Evolutionary conservation across 768 basidiomycete species (phyloP), one percentile per base, ranked within the genome.

Genomic region (Kwoniella heveanensis): DNA sequence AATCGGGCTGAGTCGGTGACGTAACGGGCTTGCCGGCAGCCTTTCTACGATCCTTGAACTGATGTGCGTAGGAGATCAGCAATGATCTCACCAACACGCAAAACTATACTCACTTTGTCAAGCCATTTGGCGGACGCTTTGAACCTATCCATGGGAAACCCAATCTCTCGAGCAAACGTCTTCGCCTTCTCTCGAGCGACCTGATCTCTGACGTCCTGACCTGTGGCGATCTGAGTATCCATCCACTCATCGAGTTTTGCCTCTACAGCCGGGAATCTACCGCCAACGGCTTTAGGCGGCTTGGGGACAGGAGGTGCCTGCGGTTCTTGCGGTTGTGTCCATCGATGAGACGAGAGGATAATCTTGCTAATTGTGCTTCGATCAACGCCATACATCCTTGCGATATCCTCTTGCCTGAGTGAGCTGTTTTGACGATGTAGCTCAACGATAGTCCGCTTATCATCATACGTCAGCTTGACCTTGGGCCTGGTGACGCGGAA

Each of bases 81-180:
- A 6, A 32, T 44, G 47, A 4, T 17, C 13, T 32, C 32, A 32
- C 7, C 32, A 6, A 32, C 22, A 36, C 3, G 21, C 7, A 13
- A 32, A 13, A 3, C 39, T 21, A 17, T 1, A 37, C 69, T 61
- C 53, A 74, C 73, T 61, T 79, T 79, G 65, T 79, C 78, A 22
- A 74, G 59, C 78, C 78, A 79, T 52, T 79, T 79, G 0, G 76
- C 72, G 13, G 78, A 79, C 6, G 76, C 78, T 64, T 79, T 79
- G 69, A 79, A 79, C 32, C 76, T 65, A 25, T 77, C 71, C 56
- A 69, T 64, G 1, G 67, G 68, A 39, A 76, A 73, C 5, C 74
- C 74, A 50, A 77, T 73, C 64, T 73, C 68, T 50, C 64, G 57
- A 8, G 74, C 78, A 55, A 79, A 74, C 21, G 54, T 64, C 62